phyloP scores from a whole-genome alignment of 2,329 filamentous ascomycete genomes.

The Epichloe bromicola region DNA sequence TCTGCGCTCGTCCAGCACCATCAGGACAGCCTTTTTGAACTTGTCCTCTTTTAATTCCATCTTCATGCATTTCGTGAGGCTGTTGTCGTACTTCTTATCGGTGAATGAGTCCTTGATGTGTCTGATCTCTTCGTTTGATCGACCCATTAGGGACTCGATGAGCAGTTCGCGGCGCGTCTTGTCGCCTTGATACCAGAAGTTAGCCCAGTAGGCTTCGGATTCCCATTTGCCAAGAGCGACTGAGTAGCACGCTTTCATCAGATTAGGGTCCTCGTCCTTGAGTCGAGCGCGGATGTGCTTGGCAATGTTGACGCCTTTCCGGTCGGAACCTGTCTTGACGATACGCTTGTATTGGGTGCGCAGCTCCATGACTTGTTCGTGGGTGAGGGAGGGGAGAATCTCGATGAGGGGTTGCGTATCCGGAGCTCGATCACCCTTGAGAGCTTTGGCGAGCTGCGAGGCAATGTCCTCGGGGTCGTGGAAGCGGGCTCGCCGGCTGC shows the following conservation, averaged over 20 bases:
- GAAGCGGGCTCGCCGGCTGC: conserved; percentile 55
- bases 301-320: conserved; percentile 70
- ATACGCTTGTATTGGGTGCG: conserved; percentile 83
- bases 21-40: conserved; percentile 77
- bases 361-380: conserved; percentile 78
- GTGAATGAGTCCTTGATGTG: conserved; percentile 79
- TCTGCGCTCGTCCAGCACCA: conserved; percentile 67
- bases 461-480: conserved; percentile 77
- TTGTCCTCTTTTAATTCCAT: conserved; percentile 91
- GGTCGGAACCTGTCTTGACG: conserved; percentile 62
- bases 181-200: conserved; percentile 91
- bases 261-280: conserved; percentile 58
- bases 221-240: conserved; percentile 85
- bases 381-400: conserved; percentile 70
- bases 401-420: conserved; percentile 64
- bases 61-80: conserved; percentile 72
- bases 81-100: conserved; percentile 84
- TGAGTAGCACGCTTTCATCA: conserved; percentile 86
- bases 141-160: conserved; percentile 86
- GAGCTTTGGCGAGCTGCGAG: conserved; percentile 58
- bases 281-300: conserved; percentile 70
- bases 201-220: conserved; percentile 93
- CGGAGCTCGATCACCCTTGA: conserved; percentile 51
- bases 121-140: conserved; percentile 74
- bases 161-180: conserved; percentile 75